Percentiles rank a stretch among this genome's conserved stretches.
phyloP scores from a whole-genome alignment of 768 basidiomycete species.

The Leccinum truebloodii region DNA sequence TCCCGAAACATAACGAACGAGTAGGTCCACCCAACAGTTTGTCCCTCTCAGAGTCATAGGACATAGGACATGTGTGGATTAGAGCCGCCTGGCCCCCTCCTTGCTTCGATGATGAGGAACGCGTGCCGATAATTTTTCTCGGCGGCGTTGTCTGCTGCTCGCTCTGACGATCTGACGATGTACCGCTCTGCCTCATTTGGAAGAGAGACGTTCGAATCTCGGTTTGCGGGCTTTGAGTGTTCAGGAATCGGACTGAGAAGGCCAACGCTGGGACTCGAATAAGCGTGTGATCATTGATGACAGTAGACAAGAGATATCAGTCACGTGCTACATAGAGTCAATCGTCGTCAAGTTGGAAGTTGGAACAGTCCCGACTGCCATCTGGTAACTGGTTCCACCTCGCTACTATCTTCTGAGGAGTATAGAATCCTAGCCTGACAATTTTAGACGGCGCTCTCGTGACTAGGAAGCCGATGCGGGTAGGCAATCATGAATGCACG shows the following conservation, averaged over 20 bases:
- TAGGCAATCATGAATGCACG: too few species aligned
- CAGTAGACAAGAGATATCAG: too few species aligned
- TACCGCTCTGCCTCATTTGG: slow-evolving; percentile 79
- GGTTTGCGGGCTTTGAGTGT: slow-evolving; percentile 41
- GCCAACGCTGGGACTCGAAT: slow-evolving; percentile 19
- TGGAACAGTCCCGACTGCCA: too few species aligned
- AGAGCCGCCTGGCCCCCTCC: slow-evolving; percentile 66
- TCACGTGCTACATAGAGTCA: too few species aligned
- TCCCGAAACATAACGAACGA: slow-evolving; percentile 86
- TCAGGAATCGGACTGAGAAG: slow-evolving; percentile 30
- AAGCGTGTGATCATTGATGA: slow-evolving; percentile 11
- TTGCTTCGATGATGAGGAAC: slow-evolving; percentile 95
- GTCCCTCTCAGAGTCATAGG: slow-evolving; percentile 91
- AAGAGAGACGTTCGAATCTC: slow-evolving; percentile 68
- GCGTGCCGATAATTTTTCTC: slow-evolving; percentile 97
- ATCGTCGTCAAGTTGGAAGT: too few species aligned
- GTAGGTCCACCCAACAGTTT: slow-evolving; percentile 82
- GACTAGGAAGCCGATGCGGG: too few species aligned
- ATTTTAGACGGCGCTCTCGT: too few species aligned
- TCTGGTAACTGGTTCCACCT: too few species aligned
- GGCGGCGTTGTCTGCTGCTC: slow-evolving; percentile 60
- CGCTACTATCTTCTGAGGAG: too few species aligned
- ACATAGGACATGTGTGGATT: slow-evolving; percentile 90
- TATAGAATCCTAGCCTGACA: too few species aligned
- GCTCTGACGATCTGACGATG: slow-evolving; percentile 84